phyloP scores from a whole-genome alignment of 2,329 filamentous ascomycete species.

The Coniochaeta pulveracea region DNA sequence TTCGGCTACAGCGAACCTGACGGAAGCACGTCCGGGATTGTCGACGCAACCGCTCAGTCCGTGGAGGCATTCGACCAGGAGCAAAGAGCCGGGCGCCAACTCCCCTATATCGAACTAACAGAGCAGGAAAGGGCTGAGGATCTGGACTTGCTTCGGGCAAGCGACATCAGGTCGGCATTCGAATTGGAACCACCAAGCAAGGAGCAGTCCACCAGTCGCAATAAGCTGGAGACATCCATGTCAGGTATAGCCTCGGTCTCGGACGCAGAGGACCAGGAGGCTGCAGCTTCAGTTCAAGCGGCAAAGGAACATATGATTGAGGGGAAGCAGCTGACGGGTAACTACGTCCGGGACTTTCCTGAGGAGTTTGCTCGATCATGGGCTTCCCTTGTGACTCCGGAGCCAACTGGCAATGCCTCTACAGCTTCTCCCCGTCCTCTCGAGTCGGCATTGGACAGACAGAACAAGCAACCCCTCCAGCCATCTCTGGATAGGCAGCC shows the following conservation, averaged over 20 bases:
- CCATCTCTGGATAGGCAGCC: constrained; percentile 14
- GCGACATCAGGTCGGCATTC: constrained; percentile 2
- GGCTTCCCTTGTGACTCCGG: constrained; percentile 12
- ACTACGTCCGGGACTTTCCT: constrained; percentile 38
- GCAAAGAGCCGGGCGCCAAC: background rate
- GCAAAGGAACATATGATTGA: constrained; percentile 8
- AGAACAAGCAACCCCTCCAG: constrained; percentile 9
- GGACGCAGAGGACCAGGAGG: constrained; percentile 17
- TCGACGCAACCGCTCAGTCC: constrained; percentile 21
- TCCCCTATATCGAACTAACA: background rate
- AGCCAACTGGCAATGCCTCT: background rate
- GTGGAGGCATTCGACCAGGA: constrained; percentile 25
- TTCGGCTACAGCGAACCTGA: constrained; percentile 14
- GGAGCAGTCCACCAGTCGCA: constrained; percentile 11
- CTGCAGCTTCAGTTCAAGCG: constrained; percentile 13
- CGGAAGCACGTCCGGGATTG: constrained; percentile 15
- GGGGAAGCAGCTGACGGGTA: constrained; percentile 26
- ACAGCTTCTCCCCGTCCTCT: background rate
- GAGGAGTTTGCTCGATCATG: constrained; percentile 36
- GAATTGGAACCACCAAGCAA: background rate
- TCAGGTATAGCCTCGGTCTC: constrained; percentile 15
- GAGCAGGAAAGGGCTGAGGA: constrained; percentile 11
- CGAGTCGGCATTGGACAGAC: background rate
- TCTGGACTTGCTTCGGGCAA: constrained; percentile 10
- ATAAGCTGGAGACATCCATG: constrained; percentile 19